A percentile compares a stretch with the other conserved stretches of the same genome.
Conservation (phyloP, 345 rosid genomes). For the Eutrema heterophyllum region DNA sequence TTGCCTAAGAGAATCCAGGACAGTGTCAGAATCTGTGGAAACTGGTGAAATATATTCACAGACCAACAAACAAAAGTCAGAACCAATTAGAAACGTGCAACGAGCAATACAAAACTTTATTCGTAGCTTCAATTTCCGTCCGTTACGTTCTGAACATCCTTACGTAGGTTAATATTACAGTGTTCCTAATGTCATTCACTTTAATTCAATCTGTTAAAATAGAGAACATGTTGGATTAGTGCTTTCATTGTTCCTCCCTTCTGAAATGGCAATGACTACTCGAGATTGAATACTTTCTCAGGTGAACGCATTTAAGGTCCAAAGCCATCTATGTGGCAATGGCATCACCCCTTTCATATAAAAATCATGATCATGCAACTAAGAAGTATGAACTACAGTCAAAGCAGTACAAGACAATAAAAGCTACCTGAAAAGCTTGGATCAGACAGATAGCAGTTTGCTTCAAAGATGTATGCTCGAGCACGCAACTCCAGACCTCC, state of each 20-base stretch:
- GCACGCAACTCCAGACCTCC: slow-evolving; percentile 95
- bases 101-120: not conserved
- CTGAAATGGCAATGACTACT: slow-evolving; percentile 2
- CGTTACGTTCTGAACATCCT: not conserved
- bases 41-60: slow-evolving; percentile 36
- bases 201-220: not conserved
- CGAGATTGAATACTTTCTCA: not conserved
- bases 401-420: slow-evolving; percentile 11
- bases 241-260: not conserved
- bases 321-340: not conserved
- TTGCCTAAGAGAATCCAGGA: slow-evolving; percentile 76
- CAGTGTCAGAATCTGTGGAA: slow-evolving; percentile 50
- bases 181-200: not conserved
- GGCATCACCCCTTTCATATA: not conserved
- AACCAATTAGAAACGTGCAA: slow-evolving; percentile 4
- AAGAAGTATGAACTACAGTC: not conserved
- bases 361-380: not conserved
- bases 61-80: slow-evolving; percentile 10
- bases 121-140: not conserved
- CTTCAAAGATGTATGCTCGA: slow-evolving; percentile 84
- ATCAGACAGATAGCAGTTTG: slow-evolving; percentile 87
- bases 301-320: not conserved
- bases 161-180: not conserved
- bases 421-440: slow-evolving; percentile 67
- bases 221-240: not conserved